Percentiles rank a stretch among this genome's conserved stretches.
Conservation (phyloP, 2,329 filamentous ascomycete species). For the Chalaropsis ovoidea region DNA sequence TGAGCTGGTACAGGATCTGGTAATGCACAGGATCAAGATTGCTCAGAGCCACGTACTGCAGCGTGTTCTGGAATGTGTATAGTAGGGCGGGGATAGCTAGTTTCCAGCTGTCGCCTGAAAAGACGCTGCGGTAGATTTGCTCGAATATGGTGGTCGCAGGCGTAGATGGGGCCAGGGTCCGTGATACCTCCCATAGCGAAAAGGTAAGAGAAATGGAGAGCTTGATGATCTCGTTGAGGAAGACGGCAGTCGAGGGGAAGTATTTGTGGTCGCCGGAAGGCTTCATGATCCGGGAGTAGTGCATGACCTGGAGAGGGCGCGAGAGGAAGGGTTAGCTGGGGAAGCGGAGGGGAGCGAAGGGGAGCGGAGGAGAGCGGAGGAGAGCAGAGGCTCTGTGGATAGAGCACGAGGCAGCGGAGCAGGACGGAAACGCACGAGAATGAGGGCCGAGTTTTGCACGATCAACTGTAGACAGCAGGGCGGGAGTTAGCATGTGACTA, state of each 20-base stretch:
- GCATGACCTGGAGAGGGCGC: slow-evolving; percentile 56
- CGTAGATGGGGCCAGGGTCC: slow-evolving; percentile 64
- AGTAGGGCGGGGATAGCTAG: slow-evolving; percentile 77
- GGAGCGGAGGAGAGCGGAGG: neutral
- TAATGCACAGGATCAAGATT: slow-evolving; percentile 90
- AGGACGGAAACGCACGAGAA: slow-evolving; percentile 44
- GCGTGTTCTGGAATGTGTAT: slow-evolving; percentile 85
- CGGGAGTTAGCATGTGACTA: slow-evolving; percentile 19
- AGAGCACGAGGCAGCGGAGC: neutral
- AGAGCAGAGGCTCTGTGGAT: neutral
- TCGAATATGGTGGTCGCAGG: slow-evolving; percentile 70
- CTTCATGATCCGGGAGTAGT: slow-evolving; percentile 94
- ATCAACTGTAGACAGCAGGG: slow-evolving; percentile 45
- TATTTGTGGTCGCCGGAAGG: slow-evolving; percentile 72
- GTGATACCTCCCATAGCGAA: slow-evolving; percentile 76
- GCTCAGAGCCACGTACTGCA: slow-evolving; percentile 84
- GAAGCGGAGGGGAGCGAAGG: neutral
- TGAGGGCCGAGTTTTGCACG: slow-evolving; percentile 65
- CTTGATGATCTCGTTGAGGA: slow-evolving; percentile 88
- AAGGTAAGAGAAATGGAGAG: slow-evolving; percentile 76
- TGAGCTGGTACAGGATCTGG: slow-evolving; percentile 86
- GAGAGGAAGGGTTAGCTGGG: slow-evolving; percentile 24
- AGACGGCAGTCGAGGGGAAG: slow-evolving; percentile 85
- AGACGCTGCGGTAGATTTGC: slow-evolving; percentile 69
- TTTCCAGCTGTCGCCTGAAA: slow-evolving; percentile 89